Percentiles rank a stretch among this genome's conserved stretches.
phyloP scores from a whole-genome alignment of 2,329 filamentous ascomycete genomes.

The Achaetomium macrosporum region DNA sequence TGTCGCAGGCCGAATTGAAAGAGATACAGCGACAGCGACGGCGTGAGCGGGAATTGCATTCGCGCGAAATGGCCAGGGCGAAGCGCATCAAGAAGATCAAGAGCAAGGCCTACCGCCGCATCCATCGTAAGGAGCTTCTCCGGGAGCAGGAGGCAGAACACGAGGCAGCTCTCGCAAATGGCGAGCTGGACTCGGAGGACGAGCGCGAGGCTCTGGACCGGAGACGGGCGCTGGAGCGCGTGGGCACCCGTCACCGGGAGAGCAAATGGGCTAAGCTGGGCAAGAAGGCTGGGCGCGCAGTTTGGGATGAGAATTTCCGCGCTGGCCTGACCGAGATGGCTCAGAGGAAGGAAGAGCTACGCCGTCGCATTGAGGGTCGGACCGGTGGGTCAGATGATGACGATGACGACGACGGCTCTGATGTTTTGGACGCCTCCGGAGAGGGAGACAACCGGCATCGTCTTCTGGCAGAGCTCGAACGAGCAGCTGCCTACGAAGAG shows the following conservation, averaged over 20 bases:
- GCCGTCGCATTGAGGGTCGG: conserved; percentile 71
- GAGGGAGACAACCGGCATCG: conserved; percentile 47
- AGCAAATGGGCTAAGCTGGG: conserved; percentile 89
- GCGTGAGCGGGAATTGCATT: conserved; percentile 75
- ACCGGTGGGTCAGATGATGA: conserved; percentile 27
- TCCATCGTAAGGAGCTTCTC: conserved; percentile 71
- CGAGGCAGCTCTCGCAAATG: conserved; percentile 48
- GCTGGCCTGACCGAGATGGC: conserved; percentile 75
- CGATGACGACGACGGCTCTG: conserved; percentile 42
- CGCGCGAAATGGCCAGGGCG: conserved; percentile 79
- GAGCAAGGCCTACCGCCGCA: conserved; percentile 87
- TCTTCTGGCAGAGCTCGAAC: conserved; percentile 44
- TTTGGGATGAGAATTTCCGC: conserved; percentile 85
- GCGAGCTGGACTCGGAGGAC: conserved; percentile 58
- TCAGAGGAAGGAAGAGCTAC: conserved; percentile 73
- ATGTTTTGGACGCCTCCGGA: conserved; percentile 52
- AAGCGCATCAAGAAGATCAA: conserved; percentile 99
- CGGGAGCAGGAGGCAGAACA: conserved; percentile 48
- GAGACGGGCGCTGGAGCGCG: conserved; percentile 72
- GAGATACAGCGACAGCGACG: conserved; percentile 69
- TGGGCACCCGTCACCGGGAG: conserved; percentile 77
- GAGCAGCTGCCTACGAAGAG: conserved; percentile 39
- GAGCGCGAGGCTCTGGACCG: conserved; percentile 63
- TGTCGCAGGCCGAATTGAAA: conserved; percentile 63
- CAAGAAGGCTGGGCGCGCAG: conserved; percentile 69